A percentile compares a stretch with the other conserved stretches of the same genome.
Conservation (phyloP, 2,329 filamentous ascomycete genomes). For the Cladobotryum mycophilum region DNA sequence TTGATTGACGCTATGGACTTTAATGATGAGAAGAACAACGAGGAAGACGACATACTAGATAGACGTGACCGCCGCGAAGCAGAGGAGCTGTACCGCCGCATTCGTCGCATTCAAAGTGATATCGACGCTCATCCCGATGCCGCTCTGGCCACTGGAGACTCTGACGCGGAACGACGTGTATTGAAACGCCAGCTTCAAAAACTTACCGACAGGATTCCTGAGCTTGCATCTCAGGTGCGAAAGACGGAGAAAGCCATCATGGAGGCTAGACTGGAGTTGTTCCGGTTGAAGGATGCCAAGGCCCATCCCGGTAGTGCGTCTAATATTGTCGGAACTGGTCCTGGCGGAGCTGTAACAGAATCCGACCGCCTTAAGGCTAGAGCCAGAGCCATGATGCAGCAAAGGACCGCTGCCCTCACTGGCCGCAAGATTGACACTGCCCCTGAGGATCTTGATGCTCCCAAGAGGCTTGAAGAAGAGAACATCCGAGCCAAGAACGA, state of each 20-base stretch:
- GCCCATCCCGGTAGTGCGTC: slow-evolving; percentile 76
- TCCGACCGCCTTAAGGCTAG: slow-evolving; percentile 90
- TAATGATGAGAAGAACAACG: slow-evolving; percentile 79
- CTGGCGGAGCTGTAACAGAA: slow-evolving; percentile 84
- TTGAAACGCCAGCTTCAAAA: slow-evolving; percentile 85
- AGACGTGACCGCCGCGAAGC: slow-evolving; percentile 85
- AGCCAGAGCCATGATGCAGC: slow-evolving; percentile 98
- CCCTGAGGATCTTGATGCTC: slow-evolving; percentile 69
- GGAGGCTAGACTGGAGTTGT: slow-evolving; percentile 84
- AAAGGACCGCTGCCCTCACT: slow-evolving; percentile 84
- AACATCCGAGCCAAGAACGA: slow-evolving; percentile 74
- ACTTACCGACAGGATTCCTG: slow-evolving; percentile 82
- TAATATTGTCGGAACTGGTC: slow-evolving; percentile 84
- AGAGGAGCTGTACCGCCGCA: slow-evolving; percentile 88
- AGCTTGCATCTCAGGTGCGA: slow-evolving; percentile 86
- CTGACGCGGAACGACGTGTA: slow-evolving; percentile 78
- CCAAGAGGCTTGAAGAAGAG: slow-evolving; percentile 84
- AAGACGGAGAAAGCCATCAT: slow-evolving; percentile 88
- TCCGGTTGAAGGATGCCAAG: slow-evolving; percentile 89
- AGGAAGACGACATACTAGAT: slow-evolving; percentile 89
- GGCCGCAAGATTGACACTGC: slow-evolving; percentile 68
- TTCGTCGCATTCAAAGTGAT: slow-evolving; percentile 86
- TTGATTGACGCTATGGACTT: slow-evolving; percentile 95
- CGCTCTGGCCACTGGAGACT: slow-evolving; percentile 65
- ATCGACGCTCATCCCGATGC: slow-evolving; percentile 83